phyloP scores from a whole-genome alignment of 441 rosid species.

The Pelargonium fulgidum region DNA sequence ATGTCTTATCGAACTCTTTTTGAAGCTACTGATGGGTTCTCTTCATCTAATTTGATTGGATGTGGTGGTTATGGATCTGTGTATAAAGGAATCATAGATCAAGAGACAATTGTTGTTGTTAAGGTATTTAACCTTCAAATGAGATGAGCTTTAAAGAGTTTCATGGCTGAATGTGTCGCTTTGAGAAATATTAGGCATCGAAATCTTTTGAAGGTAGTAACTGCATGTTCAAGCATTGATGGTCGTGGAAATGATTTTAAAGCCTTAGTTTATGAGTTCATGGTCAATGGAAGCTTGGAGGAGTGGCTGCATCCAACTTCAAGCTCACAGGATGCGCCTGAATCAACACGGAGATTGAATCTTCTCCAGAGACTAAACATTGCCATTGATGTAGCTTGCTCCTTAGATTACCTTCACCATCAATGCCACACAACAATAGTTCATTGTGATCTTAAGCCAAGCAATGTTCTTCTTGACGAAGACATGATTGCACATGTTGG shows the following conservation, averaged over 20 bases:
- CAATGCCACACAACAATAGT: not conserved
- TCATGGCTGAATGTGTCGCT: slow-evolving; percentile 11
- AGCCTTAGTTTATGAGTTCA: slow-evolving; percentile 11
- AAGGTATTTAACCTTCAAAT: slow-evolving; percentile 12
- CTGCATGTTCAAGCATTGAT: slow-evolving; percentile 15
- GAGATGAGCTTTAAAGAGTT: slow-evolving; percentile 13
- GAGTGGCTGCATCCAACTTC: not conserved
- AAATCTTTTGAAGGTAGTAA: slow-evolving; percentile 12
- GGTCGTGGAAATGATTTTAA: slow-evolving; percentile 3
- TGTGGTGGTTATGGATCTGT: slow-evolving; percentile 8
- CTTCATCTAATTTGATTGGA: slow-evolving; percentile 1
- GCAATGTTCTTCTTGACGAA: slow-evolving; percentile 2
- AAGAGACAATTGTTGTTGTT: not conserved
- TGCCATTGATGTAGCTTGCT: not conserved
- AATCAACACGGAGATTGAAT: not conserved
- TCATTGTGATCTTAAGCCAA: slow-evolving; percentile 19
- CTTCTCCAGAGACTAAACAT: slow-evolving; percentile 8
- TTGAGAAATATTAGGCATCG: slow-evolving; percentile 1
- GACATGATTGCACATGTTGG: slow-evolving; percentile 7
- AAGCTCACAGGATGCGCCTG: no score
- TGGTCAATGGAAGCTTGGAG: slow-evolving; percentile 16
- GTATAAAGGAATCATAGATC: slow-evolving; percentile 9
- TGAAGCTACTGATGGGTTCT: slow-evolving; percentile 14
- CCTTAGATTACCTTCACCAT: slow-evolving; percentile 6
- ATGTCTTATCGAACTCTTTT: slow-evolving; percentile 4